Base-by-base conservation (phyloP, 441 rosid genomes). In the Isatis lusitanica region DNA sequence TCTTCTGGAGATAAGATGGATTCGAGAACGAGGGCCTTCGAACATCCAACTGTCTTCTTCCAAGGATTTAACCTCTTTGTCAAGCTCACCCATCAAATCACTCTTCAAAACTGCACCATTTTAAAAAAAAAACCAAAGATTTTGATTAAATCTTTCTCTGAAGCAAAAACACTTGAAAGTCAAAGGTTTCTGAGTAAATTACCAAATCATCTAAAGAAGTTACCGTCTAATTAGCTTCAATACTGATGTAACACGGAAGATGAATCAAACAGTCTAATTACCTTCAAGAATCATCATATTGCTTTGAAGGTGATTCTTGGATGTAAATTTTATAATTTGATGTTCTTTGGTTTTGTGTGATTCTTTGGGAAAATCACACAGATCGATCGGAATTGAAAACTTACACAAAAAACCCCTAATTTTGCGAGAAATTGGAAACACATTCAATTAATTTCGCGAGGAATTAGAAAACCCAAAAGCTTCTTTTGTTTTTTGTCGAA, bases 1-100 rank as follows among this genome's bases (percentile, higher is more conserved):
- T 79, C 91, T 83, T 75, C 80, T 90, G 3, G 97, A 86, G 64
- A 88, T 75, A 46, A 91, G 91, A 73, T 89, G 80, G 75, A 92
- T 90, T 46, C 91, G 87, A 5, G 97, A 95, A 60, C 94, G 98
- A 47, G 97, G 97, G 36, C 90, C 98, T 60, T 91, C 90, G 56
- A 93, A 93, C 86, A 81, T 93, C 99, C 99, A 95, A 74, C 69
- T 86, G 81, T 95, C 99, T 71, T 90, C 97, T 66, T 95, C 99
- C 86, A 95, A 70, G 3, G 95, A 87, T 77, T 87, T 93, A 70
- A 91, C 98, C 86, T 82, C 89, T 84, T 89, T 90, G 74, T 87
- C 80, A 47, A 92, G 85, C 40, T 88, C 84, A 79, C 79, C 85
- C 88, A 86, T 83, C 69, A 95, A 62, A 85, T 95, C 99, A 76